A percentile compares a stretch with the other conserved stretches of the same genome.
phyloP scores from a whole-genome alignment of 2,329 filamentous ascomycete genomes.

The Zarea fungicola region DNA sequence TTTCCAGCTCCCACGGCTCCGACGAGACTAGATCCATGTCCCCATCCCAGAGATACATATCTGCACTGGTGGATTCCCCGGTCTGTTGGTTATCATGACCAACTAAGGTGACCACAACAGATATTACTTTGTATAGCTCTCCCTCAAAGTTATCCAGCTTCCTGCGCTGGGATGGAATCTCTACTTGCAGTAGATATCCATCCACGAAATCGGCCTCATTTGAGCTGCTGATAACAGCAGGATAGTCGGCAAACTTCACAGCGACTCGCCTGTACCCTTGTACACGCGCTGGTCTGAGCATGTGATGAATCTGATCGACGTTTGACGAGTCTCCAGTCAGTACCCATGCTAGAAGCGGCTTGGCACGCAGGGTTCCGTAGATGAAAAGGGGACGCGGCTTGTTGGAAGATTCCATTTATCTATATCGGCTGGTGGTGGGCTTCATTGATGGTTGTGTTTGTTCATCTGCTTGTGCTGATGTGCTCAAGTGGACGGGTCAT shows the following conservation, averaged over 20 bases:
- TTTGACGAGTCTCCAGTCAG: slow-evolving; percentile 23
- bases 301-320: background rate
- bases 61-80: slow-evolving; percentile 19
- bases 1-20: slow-evolving; percentile 22
- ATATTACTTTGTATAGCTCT: slow-evolving; percentile 18
- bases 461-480: too few relatives aligned
- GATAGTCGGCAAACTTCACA: slow-evolving; percentile 22
- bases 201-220: slow-evolving; percentile 16
- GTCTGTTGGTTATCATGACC: background rate
- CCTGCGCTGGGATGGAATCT: slow-evolving; percentile 22
- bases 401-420: too few relatives aligned
- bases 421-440: too few relatives aligned
- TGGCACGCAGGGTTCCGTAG: slow-evolving; percentile 24
- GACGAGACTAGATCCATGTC: slow-evolving; percentile 14
- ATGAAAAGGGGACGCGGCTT: slow-evolving; percentile 23
- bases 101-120: slow-evolving; percentile 13
- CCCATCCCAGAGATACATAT: slow-evolving; percentile 28
- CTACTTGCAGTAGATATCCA: slow-evolving; percentile 20
- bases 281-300: slow-evolving; percentile 12
- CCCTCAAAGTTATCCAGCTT: slow-evolving; percentile 31
- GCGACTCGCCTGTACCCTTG: slow-evolving; percentile 16
- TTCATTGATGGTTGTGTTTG: too few relatives aligned
- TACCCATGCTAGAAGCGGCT: slow-evolving; percentile 24
- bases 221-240: slow-evolving; percentile 17
- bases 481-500: too few relatives aligned